Evolutionary conservation across 371 early-diverging fungal species (phyloP), one percentile per base, ranked within the genome.

Genomic region (Encephalitozoon intestinalis): DNA sequence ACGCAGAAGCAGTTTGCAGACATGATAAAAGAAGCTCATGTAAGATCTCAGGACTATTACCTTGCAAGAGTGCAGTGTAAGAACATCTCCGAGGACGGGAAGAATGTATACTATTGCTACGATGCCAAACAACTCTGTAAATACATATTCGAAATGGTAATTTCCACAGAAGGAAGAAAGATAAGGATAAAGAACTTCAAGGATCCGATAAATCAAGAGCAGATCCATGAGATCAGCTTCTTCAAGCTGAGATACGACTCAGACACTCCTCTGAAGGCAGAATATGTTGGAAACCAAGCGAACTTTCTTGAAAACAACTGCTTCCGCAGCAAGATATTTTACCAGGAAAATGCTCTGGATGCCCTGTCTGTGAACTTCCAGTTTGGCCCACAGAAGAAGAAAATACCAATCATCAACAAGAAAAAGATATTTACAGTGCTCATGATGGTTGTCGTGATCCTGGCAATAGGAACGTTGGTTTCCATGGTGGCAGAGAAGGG

Each of bases 91-190:
- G 68, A 71, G 12, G 70, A 52, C 4, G 31, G 49, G 8, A 71
- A 52, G n/a, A 49, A 44, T 12, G 34, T 70, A 41, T 79, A 73
- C 65, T 75, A 67, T 21, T 81, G 82, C 39, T 86, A 86, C 67
- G 86, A 86, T 78, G 86, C 84, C 4, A 68, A 80, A 67, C 85
- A 84, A 31, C 75, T 86, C 25, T 86, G 86, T 71, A 86, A 84
- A 73, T 86, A 79, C 65, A 51, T 86, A 12, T 86, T 84, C 82
- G 86, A 86, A 73, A 83, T 86, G 83, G 84, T 86, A 1, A 86
- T 86, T n/a, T 82, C 84, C 25, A 65, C 81, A 37, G 83, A 86
- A 25, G 84, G 84, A 37, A 49, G 86, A 52, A 76, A 66, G 43
- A 81, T 86, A 6, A 67, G 81, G 21, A 81, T 84, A 15, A 86